Evolutionary conservation across 2,329 filamentous ascomycete genomes (phyloP).

Genomic region (Sporothrix curviconia): DNA sequence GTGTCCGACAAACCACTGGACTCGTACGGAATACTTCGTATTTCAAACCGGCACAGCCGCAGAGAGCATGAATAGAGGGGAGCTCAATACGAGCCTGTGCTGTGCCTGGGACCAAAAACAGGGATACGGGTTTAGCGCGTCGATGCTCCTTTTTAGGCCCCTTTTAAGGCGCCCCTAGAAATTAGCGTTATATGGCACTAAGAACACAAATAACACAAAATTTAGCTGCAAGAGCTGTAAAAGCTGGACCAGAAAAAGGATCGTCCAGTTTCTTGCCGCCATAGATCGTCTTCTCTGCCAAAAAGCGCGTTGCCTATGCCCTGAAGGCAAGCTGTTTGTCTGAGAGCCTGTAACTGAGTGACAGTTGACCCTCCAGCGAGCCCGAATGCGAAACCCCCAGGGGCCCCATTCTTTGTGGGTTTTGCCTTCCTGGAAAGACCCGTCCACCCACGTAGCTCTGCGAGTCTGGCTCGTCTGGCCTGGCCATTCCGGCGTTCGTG

Average conservation of each 20-base stretch:
- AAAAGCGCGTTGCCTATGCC: neutral
- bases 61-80: no score
- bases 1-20: no score
- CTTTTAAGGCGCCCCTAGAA: neutral
- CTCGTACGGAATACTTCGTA: no score
- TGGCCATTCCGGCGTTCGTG: neutral
- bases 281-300: neutral
- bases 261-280: neutral
- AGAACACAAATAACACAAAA: neutral
- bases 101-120: slow-evolving; percentile 3
- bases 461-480: no score
- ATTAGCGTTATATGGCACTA: neutral
- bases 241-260: neutral
- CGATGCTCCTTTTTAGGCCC: slow-evolving; percentile 3
- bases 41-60: no score
- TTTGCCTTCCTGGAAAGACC: neutral
- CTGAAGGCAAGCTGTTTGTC: no score
- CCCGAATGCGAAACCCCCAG: no score
- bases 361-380: no score
- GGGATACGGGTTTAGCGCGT: slow-evolving; percentile 4
- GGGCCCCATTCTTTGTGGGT: neutral
- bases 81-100: no score
- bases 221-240: neutral
- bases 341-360: no score
- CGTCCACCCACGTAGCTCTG: neutral